phyloP scores from a whole-genome alignment of 345 rosid genomes.

The Mangifera indica region DNA sequence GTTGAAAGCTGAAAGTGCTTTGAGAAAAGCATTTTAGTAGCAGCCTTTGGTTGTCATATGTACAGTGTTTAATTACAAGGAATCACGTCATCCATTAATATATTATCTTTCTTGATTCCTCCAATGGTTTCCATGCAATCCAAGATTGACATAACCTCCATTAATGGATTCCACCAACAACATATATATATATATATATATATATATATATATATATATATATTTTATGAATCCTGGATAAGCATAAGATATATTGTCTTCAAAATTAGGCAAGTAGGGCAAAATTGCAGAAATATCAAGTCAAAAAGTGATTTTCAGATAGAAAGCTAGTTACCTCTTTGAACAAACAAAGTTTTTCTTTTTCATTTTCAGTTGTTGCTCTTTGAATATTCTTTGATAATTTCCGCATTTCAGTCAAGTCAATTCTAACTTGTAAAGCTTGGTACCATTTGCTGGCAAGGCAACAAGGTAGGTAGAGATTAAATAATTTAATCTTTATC shows the following conservation, averaged over 20 bases:
- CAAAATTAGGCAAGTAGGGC: background rate
- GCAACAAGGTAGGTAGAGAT: no score
- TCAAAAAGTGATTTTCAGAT: no score
- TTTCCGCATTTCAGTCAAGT: no score
- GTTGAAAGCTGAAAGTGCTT: background rate
- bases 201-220: background rate
- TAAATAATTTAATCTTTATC: no score
- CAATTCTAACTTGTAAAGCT: no score
- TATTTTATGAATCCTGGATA: background rate
- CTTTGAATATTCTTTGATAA: no score
- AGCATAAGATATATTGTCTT: background rate
- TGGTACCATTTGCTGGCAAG: no score
- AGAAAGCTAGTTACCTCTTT: background rate
- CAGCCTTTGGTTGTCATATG: no score
- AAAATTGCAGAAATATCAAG: background rate
- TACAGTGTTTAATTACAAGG: background rate
- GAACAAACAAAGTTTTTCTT: background rate
- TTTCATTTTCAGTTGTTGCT: background rate
- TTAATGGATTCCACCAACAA: slow-evolving; percentile 2
- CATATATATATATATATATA: background rate
- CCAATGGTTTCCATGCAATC: slow-evolving; percentile 7
- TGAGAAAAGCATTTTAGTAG: no score
- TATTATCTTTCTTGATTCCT: background rate
- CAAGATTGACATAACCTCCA: background rate
- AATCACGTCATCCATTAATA: no score